Percentiles rank a stretch among this genome's conserved stretches.
Evolutionary conservation across 352 stramenopile genomes (phyloP).

Genomic region (Phytophthora multivora): DNA sequence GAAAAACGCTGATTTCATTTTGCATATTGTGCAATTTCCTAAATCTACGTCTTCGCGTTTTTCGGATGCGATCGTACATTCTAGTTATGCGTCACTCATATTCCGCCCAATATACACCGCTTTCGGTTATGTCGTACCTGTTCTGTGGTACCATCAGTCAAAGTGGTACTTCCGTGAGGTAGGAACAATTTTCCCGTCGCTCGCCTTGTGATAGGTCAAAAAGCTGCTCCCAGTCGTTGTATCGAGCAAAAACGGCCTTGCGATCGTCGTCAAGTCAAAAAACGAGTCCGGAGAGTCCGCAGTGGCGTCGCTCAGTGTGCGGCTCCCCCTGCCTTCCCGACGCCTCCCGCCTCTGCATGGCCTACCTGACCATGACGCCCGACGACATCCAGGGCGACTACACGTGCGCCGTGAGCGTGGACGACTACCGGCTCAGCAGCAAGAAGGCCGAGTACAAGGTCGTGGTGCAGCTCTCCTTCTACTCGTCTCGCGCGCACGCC

Average conservation of each 20-base stretch:
- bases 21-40: too few relatives aligned
- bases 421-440: constrained; percentile 68
- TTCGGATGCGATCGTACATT: neutral
- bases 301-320: constrained; percentile 1
- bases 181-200: neutral
- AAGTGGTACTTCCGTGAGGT: neutral
- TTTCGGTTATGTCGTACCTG: neutral
- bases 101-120: neutral
- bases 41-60: neutral
- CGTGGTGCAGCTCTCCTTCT: constrained; percentile 71
- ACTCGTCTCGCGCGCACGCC: constrained; percentile 72
- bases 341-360: constrained; percentile 7
- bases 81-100: too few relatives aligned
- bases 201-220: constrained; percentile 7
- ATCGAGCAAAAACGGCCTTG: constrained; percentile 6
- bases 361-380: constrained; percentile 58
- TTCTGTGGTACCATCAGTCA: neutral
- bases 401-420: constrained; percentile 55
- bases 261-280: constrained; percentile 25
- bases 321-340: neutral
- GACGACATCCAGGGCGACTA: constrained; percentile 88
- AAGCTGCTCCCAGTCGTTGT: constrained; percentile 2
- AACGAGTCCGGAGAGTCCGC: neutral
- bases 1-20: too few relatives aligned
- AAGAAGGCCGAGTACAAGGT: constrained; percentile 89